These are phyloP conservation scores for Melampsora americana DNA, from an alignment of 1,284 basidiomycete genomes.

Conservation along the genomic window DNA sequence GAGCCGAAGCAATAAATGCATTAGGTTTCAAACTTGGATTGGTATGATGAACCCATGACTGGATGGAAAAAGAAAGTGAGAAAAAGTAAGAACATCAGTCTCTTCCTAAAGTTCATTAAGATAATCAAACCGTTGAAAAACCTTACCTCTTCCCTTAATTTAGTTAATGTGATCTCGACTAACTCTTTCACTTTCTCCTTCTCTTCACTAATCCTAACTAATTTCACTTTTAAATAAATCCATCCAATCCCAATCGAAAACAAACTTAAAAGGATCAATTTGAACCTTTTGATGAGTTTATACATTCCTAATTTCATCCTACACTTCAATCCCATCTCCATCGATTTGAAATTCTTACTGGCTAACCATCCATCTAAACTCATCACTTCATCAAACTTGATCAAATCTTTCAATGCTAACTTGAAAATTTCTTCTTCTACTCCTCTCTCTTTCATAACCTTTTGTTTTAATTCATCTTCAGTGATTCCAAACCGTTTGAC, in stretches of 20 bases:
- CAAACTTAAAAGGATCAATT: conserved; percentile 66
- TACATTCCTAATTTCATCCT: conserved; percentile 66
- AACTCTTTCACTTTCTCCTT: conserved; percentile 69
- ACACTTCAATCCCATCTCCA: conserved; percentile 68
- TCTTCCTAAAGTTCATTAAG: too few relatives aligned
- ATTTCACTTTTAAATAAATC: conserved; percentile 25
- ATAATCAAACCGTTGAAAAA: too few relatives aligned
- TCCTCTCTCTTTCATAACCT: conserved; percentile 54
- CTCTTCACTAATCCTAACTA: conserved; percentile 64
- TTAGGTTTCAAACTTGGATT: conserved; percentile 75
- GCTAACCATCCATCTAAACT: conserved; percentile 74
- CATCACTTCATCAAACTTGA: conserved; percentile 74
- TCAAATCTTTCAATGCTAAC: conserved; percentile 76
- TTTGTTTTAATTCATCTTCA: conserved; percentile 47
- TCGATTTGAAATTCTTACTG: conserved; percentile 61
- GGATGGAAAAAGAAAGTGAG: conserved; percentile 4
- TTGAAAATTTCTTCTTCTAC: conserved; percentile 69
- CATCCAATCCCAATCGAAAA: conserved; percentile 47
- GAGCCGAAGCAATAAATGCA: conserved; percentile 79
- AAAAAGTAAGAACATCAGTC: too few relatives aligned
- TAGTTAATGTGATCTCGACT: conserved; percentile 73
- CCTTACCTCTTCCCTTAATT: conserved; percentile 69
- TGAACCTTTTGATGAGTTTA: conserved; percentile 69
- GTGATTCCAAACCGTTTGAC: conserved; percentile 48
- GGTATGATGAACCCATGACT: conserved; percentile 74